Base-by-base conservation (phyloP, 106 monocot genomes). In the Dendrobium nobile region DNA sequence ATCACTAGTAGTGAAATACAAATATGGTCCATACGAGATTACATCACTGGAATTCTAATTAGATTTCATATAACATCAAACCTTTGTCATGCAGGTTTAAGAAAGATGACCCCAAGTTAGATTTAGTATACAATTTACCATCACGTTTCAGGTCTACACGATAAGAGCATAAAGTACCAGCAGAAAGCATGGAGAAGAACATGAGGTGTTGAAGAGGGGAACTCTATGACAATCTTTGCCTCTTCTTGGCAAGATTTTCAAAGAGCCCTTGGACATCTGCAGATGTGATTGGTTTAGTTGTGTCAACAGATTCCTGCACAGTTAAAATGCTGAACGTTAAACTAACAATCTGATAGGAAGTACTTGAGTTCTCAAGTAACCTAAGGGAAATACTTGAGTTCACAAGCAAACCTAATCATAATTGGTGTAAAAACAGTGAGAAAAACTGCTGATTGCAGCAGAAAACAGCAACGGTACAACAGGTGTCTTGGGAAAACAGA, bases 191-290 rank as follows among this genome's bases (percentile, higher is more conserved):
- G 22, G 45, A 48, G 9, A 74, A 3, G 42, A 74, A 16, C 18
- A 74, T 72, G 70, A 45, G 6, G 51, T 7, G 47, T 16, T 61
- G n/a, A 61, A 61, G 73, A 73, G 28, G 55, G 20, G 41, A 77
- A 79, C 87, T 82, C 44, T 22, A 92, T n/a, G 81, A 65, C 10
- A 86, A 64, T 77, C 95, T 89, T 58, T 92, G 90, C 82, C 89
- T 86, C 85, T 99, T 99, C 91, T 92, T 98, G 43, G 88, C 82
- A 85, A 98, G 98, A 83, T 98, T 92, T 77, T 98, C 92, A 75
- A 95, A 93, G 15, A 98, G 80, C 10, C 81, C 87, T 24, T 82
- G 89, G 10, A 98, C 84, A 83, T 99, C 95, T 16, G 84, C 95
- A 75, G 98, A 85, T 61, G 93, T 99, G 41, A 99, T 84, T 27